A percentile compares a stretch with the other conserved stretches of the same genome.
These are phyloP conservation scores for Globisporangium acanthophoron DNA, from an alignment of 352 stramenopile species.

Conservation along the genomic window DNA sequence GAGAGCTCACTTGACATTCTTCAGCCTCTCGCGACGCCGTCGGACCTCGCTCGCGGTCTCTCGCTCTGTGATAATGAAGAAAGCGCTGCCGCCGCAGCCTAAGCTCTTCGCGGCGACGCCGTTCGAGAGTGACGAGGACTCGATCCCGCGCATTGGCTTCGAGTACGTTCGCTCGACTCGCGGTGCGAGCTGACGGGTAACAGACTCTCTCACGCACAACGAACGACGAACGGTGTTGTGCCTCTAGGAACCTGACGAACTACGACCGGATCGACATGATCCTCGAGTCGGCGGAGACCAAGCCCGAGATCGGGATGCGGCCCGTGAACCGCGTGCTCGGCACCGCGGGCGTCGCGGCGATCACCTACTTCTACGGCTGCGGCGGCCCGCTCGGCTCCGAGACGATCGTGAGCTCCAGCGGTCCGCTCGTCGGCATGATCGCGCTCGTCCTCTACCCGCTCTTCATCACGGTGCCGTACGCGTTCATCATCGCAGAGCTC, in stretches of 20 bases:
- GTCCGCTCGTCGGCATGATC: no score
- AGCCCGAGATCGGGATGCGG: not conserved
- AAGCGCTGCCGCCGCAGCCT: not conserved
- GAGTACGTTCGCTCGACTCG: not conserved
- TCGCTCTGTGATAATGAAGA: not conserved
- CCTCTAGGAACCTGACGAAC: not conserved
- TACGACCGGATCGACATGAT: not conserved
- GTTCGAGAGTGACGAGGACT: not conserved
- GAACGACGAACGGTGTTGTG: not conserved
- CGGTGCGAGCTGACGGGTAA: not conserved
- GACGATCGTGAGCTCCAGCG: no score
- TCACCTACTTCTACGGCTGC: no score
- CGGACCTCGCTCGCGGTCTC: not conserved
- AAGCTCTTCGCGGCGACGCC: not conserved
- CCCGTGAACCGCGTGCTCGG: not conserved
- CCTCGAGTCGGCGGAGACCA: not conserved
- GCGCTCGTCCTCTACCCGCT: conserved; percentile 38
- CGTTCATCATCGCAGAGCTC: conserved; percentile 87
- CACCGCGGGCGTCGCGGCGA: no score
- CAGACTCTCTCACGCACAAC: not conserved
- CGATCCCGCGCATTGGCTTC: not conserved
- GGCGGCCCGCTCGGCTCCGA: no score
- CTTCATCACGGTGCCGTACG: conserved; percentile 81
- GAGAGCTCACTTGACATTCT: not conserved
- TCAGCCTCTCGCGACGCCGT: not conserved